phyloP scores from a whole-genome alignment of 176 grass and related monocot species.

The Eragrostis curvula region DNA sequence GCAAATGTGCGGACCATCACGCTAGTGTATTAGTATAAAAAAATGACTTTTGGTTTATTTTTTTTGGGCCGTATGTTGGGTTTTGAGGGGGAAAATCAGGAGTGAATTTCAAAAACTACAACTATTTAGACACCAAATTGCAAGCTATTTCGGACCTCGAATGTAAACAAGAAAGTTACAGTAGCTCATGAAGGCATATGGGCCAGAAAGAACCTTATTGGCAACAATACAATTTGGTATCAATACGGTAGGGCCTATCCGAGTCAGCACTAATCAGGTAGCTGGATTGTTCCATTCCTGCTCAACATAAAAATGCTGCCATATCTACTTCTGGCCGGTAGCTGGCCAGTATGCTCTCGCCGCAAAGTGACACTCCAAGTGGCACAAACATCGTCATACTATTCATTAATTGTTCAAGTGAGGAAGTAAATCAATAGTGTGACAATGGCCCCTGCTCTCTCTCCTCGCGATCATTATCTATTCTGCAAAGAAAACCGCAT shows the following conservation, averaged over 20 bases:
- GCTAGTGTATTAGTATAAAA: too few relatives aligned
- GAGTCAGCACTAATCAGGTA: conserved; percentile 51
- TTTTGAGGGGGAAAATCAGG: too few relatives aligned
- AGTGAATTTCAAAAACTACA: too few relatives aligned
- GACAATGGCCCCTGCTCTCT: too few relatives aligned
- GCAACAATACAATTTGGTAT: neutral
- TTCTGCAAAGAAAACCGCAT: too few relatives aligned
- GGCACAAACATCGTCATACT: neutral
- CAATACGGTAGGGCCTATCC: conserved; percentile 5
- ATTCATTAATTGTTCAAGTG: neutral
- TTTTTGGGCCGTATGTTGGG: too few relatives aligned
- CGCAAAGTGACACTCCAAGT: conserved; percentile 25
- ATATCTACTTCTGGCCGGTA: neutral
- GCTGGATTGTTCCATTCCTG: conserved; percentile 36
- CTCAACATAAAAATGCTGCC: conserved; percentile 14
- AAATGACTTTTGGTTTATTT: too few relatives aligned
- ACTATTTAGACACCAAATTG: too few relatives aligned
- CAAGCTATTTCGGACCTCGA: too few relatives aligned
- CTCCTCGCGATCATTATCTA: too few relatives aligned
- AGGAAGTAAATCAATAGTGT: neutral
- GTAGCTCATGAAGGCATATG: neutral
- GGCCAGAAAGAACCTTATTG: neutral
- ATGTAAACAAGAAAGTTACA: neutral
- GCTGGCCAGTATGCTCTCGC: conserved; percentile 1
- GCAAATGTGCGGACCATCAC: too few relatives aligned